Base-by-base conservation (phyloP, 2,329 filamentous ascomycete species). In the Ophiocordyceps camponoti-floridani region DNA sequence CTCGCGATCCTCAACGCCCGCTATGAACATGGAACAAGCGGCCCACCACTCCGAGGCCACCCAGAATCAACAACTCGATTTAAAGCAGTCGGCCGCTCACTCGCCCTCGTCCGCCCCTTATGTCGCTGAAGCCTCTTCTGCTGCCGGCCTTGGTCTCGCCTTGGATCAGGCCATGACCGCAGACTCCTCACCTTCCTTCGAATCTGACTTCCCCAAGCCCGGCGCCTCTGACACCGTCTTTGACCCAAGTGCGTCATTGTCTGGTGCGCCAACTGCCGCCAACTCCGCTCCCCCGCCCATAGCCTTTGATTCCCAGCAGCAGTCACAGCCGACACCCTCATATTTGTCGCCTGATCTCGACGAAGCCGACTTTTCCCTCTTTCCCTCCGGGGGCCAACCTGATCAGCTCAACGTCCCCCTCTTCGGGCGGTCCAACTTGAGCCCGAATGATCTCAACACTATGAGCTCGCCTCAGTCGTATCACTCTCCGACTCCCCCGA, bases 351-450 rank as follows among this genome's bases (percentile, higher is more conserved):
- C 70, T 16, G 71, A 68, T 49, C 72, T 75, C 49, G 63, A 63
- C 56, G 63, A 67, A 54, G 63, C 63, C 48, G 77, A 83, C 61
- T 81, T 80, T 57, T 73, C 75, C 43, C 68, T 83, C 53, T 85
- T 82, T 54, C 72, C 68, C 9, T 62, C 68, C 43, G 65, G 69
- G 51, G 64, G 68, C 46, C 64, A 62, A 43, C 65, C 68, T 49
- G 71, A 77, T 49, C 73, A 76, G 54, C 76, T 79, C 54, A 75
- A 75, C 53, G 62, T 75, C 12, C 72, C 79, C 19, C 66, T 79
- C 48, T 82, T 84, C 47, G 69, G 70, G 49, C 64, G 63, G 46
- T 47, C 59, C 30, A 59, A 62, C 43, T 59, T 73, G 40, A 62
- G 64, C 50, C 63, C 62, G 41, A 58, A 60, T 56, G 68, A 74